Evolutionary conservation across 257 asterid species (phyloP), one percentile per base, ranked within the genome.

Genomic region (Jacaranda copaia): DNA sequence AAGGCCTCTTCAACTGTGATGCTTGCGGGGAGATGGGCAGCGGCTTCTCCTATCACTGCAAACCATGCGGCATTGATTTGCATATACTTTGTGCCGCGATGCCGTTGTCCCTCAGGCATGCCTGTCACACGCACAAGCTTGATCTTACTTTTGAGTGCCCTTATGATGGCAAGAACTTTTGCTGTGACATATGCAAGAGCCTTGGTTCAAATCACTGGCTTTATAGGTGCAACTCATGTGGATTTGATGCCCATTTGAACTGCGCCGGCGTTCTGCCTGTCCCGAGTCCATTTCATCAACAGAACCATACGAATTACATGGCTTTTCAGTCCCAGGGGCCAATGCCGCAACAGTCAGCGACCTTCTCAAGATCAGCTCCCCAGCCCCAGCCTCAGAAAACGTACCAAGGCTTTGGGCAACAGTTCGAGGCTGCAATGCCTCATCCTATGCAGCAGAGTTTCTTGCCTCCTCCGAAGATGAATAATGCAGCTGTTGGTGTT

Each of bases 181-280:
- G 12, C 12, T 89, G 97, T 46, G 87, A 87, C 48, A 53, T 91
- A 7, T 91, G 96, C 73, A 60, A 15, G 69, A 46, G 40, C 42
- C 14, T 4, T 10, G 91, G 89, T 5, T 62, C 77, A 0, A 67
- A 75, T 8, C 88, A 84, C 45, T 89, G 97, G 93, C 85, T 91
- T 13, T 91, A 91, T 59, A 62, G 91, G 62, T 89, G 96, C 52
- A 49, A 7, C 1, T 9, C 52, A 1, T 91, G 96, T 72, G 87
- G 82, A 15, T 91, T 89, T 56, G 91, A 88, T 59, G 89, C 85
- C 15, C 96, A 91, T 73, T 69, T 91, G 86, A 73, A 77, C 53
- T 91, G 97, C 48, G 85, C 84, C 6, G 60, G 60, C 15, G n/a
- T 48, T 61, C 75, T 68, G 6, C 72, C 73, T 46, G 57, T 74